Evolutionary conservation across 2,329 filamentous ascomycete species (phyloP), one percentile per base, ranked within the genome.

Genomic region (Colletotrichum musicola): DNA sequence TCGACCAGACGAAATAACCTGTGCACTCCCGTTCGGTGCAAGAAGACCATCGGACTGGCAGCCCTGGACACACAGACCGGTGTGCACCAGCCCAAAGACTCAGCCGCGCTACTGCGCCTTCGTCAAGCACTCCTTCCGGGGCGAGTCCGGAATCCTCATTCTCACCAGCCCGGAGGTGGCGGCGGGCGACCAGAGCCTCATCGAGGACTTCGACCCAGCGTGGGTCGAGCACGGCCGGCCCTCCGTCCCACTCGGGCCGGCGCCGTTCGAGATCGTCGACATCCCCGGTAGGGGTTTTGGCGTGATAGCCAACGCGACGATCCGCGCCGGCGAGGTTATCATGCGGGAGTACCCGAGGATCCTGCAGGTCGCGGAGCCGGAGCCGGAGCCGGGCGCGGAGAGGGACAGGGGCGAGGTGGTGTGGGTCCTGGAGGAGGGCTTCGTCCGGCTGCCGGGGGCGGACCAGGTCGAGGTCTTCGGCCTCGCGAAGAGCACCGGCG

Each of bases 261-360:
- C 68, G 9, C 71, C 75, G 1, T 80, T 78, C 65, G 68, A 71
- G 18, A 58, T 79, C 40, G 47, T 66, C 25, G 70, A 75, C 4
- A 71, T 77, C 1, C 71, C 73, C 1, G 76, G 74, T 0, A 78
- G 77, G 56, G 79, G 77, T 0, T 68, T 74, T 13, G 79, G 79
- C 9, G 75, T 77, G 3, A 51, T 80, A 13, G 79, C 77, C 1
- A 74, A 71, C 13, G 72, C 73, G n/a, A 71, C 65, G 12, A 79
- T 81, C 54, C 62, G 51, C 4, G 72, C 73, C 50, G 78, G 76
- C 10, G 75, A 78, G 55, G 72, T 78, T 4, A 64, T 80, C 25
- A 74, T 80, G 75, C 71, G 74, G 2, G 72, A 75, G 35, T 68
- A 75, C 13, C 78, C 79, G 1, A 72, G 72, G 12, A 54, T 80